These are phyloP conservation scores for Xenosphaeropsis pyriputrescens DNA, from an alignment of 2,329 filamentous ascomycete species.

Conservation along the genomic window DNA sequence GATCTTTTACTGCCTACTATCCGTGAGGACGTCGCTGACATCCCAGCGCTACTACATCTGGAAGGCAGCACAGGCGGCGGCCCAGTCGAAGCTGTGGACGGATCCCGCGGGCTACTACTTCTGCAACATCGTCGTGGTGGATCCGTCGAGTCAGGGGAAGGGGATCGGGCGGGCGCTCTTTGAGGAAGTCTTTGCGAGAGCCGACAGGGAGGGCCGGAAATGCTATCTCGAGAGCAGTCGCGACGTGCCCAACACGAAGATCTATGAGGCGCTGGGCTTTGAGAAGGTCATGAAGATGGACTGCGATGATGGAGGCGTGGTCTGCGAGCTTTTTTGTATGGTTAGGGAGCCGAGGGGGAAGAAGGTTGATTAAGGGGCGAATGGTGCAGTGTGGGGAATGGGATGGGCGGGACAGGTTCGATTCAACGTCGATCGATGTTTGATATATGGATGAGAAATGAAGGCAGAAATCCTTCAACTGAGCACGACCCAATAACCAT, in stretches of 20 bases:
- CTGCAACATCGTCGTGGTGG: constrained; percentile 59
- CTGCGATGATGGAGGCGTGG: constrained; percentile 46
- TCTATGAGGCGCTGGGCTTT: constrained; percentile 60
- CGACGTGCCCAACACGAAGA: constrained; percentile 51
- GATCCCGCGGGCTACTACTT: constrained; percentile 59
- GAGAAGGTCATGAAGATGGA: constrained; percentile 47
- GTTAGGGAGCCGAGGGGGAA: constrained; percentile 22
- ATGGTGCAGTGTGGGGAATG: no score
- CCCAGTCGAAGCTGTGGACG: constrained; percentile 47
- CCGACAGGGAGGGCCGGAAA: constrained; percentile 46
- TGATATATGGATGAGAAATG: no score
- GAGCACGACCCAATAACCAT: no score
- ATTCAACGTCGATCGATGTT: no score
- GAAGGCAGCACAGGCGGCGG: constrained; percentile 49
- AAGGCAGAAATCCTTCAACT: no score
- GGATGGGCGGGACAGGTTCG: no score
- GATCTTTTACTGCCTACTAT: no score
- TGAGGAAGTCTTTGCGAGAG: constrained; percentile 42
- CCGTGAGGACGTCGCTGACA: no score
- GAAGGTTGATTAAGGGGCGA: no score
- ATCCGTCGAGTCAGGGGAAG: constrained; percentile 47
- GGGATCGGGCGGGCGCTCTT: constrained; percentile 53
- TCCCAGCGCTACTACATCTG: constrained; percentile 53
- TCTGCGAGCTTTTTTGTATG: constrained; percentile 36
- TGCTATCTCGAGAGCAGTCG: constrained; percentile 62